Evolutionary conservation across 1,284 basidiomycete species (phyloP), one percentile per base, ranked within the genome.

Genomic region (Rhodotorula sp.): DNA sequence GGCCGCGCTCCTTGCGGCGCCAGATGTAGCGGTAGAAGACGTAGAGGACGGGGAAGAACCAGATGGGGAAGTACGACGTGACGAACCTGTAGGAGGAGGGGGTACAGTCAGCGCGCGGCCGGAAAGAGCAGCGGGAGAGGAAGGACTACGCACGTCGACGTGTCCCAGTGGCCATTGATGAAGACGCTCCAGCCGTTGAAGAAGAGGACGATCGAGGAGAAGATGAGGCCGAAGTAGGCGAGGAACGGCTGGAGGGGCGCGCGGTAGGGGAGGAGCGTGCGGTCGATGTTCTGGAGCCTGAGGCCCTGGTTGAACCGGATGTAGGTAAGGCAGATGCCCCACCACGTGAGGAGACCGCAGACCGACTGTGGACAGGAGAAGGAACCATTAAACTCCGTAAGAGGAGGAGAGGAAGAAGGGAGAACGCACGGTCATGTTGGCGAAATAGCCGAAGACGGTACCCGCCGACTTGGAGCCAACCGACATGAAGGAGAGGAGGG

Each of bases 11-110:
- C n/a, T n/a, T n/a, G n/a, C n/a, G n/a, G n/a, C n/a, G n/a, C n/a
- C n/a, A n/a, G n/a, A n/a, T n/a, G n/a, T n/a, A 48, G 22, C 56
- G 86, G 79, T 80, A 77, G 70, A 85, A 85, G 60, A 86, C 19
- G 81, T 90, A 94, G 61, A 94, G 81, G 70, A 93, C 82, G 50
- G 92, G 91, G 53, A 94, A 80, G 82, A 94, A 94, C 51, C n/a
- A 36, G 53, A 67, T 46, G 29, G 59, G 59, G 59, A 61, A 61
- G 59, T 55, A 56, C 9, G 65, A 66, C 27, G 65, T 60, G 41
- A 60, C 64, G 39, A 39, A 39, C 25, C 48, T 50, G 48, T n/a
- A n/a, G 48, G 5, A 27, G 19, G 48, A 27, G 44, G 15, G 7
- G 29, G 21, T 21, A 13, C 27, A n/a, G 27, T 21, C 36, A 61